Evolutionary conservation across 139 green algal genomes (phyloP).

Genomic region (Micractinium conductrix): DNA sequence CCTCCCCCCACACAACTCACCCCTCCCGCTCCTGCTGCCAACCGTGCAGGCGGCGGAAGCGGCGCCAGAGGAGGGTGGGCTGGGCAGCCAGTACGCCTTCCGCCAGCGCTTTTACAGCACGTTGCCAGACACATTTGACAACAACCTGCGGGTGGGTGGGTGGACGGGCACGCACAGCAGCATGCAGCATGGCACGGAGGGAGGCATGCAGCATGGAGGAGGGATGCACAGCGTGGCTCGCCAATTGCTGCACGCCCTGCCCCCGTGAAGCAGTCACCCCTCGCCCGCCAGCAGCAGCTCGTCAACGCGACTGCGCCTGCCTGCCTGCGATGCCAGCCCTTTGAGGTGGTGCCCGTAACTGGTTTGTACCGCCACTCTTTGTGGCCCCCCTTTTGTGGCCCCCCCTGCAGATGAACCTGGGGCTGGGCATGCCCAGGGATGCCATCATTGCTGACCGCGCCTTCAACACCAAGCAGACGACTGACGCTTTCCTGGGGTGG

Average conservation of each 20-base stretch:
- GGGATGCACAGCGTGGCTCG: too few species aligned
- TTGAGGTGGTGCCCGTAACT: too few species aligned
- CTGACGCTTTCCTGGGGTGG: conserved; percentile 32
- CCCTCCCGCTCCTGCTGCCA: neutral
- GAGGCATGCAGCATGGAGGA: too few species aligned
- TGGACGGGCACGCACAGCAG: too few species aligned
- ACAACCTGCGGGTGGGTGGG: conserved; percentile 21
- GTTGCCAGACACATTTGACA: conserved; percentile 45
- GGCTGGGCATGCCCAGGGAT: conserved; percentile 41
- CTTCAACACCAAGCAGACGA: conserved; percentile 39
- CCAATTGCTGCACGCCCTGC: too few species aligned
- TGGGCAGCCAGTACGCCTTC: conserved; percentile 29
- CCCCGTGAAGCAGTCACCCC: too few species aligned
- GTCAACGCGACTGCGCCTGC: too few species aligned
- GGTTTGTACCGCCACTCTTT: too few species aligned
- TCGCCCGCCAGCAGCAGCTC: too few species aligned
- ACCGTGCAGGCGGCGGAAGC: conserved; percentile 21
- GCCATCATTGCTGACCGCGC: conserved; percentile 43
- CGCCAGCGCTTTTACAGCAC: conserved; percentile 44
- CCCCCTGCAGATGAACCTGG: conserved; percentile 35
- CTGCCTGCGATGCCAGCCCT: too few species aligned
- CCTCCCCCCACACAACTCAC: neutral
- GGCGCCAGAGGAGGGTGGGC: conserved; percentile 18
- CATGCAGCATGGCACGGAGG: too few species aligned
- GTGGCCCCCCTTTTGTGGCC: too few species aligned